Evolutionary conservation across 2,329 filamentous ascomycete species (phyloP), one percentile per base, ranked within the genome.

Genomic region (Blumeria graminis): DNA sequence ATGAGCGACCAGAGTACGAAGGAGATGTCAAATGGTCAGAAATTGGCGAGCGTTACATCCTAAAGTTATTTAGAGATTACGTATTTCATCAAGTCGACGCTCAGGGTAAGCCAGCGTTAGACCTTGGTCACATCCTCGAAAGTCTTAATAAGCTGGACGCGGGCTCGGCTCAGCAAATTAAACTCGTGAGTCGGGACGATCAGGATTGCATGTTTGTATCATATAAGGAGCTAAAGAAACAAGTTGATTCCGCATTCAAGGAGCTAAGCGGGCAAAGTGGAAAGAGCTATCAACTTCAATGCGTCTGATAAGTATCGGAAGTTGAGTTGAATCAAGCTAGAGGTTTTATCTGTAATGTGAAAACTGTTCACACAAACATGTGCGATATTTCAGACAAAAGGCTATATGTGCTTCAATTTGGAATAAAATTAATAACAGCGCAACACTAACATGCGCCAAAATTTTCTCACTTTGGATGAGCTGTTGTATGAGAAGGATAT

Each of bases 51-150:
- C 80, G 89, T 33, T 96, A 94, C 67, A 84, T 86, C 66, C 74
- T 98, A 61, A 95, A 94, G 70, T 76, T 98, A 8, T 96, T 96
- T 73, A 80, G 92, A 54, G 92, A 98, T 69, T 96, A 93, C 64
- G 86, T 95, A 43, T 98, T 96, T 70, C 92, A 98, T 68, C 89
- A 94, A 65, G 88, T 95, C 11, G 88, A 96, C 66, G 76, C 78
- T 34, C 80, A 86, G 57, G 88, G 87, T 13, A 83, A 85, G 56
- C 84, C 92, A 0, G 82, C 89, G 1, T 74, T 94, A 5, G 86
- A 95, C 65, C 72, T 95, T 57, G 90, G 84, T 3, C 89, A 96
- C 70, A 86, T 96, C 60, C 69, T 98, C 50, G 78, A 76, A 32
- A 90, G 84, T 65, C 70, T 98, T 62, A 95, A 93, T 71, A 95